Evolutionary conservation across 805 yeast species (phyloP).

Genomic region (Ogataea haglerorum): DNA sequence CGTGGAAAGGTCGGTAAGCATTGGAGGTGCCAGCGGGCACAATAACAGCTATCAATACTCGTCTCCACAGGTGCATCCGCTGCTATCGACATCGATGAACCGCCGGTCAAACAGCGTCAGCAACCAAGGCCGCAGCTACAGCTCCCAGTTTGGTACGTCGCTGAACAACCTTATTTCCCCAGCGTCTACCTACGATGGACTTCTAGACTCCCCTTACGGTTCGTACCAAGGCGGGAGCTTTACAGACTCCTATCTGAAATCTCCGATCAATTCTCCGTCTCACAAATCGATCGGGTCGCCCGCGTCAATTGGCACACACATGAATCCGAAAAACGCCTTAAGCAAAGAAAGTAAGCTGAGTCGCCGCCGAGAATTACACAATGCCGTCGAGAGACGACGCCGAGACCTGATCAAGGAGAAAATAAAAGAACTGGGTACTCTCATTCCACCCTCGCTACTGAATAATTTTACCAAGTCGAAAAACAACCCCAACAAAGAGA

Average conservation of each 20-base stretch:
- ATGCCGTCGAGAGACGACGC: slow-evolving; percentile 90
- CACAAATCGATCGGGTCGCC: slow-evolving; percentile 29
- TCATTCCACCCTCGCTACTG: slow-evolving; percentile 75
- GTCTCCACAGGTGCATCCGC: slow-evolving; percentile 29
- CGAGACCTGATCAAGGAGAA: slow-evolving; percentile 87
- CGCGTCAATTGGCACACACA: slow-evolving; percentile 31
- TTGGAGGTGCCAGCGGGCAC: slow-evolving; percentile 9
- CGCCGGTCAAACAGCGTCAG: slow-evolving; percentile 24
- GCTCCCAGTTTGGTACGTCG: slow-evolving; percentile 32
- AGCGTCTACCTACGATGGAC: slow-evolving; percentile 33
- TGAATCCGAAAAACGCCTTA: slow-evolving; percentile 35
- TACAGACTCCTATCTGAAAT: slow-evolving; percentile 30
- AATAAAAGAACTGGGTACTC: slow-evolving; percentile 74
- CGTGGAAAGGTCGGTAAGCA: slow-evolving; percentile 15
- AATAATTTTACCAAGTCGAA: slow-evolving; percentile 34
- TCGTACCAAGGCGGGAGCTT: slow-evolving; percentile 30
- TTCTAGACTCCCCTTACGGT: slow-evolving; percentile 35
- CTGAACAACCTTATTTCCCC: slow-evolving; percentile 34
- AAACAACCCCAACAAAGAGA: slow-evolving; percentile 47
- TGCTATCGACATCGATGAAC: slow-evolving; percentile 16
- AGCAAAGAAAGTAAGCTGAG: slow-evolving; percentile 68
- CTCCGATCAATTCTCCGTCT: slow-evolving; percentile 36
- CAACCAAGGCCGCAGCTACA: slow-evolving; percentile 27
- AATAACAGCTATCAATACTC: slow-evolving; percentile 23
- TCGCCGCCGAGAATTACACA: slow-evolving; percentile 84